Evolutionary conservation across 371 early-diverging fungal genomes (phyloP), one percentile per base, ranked within the genome.

Genomic region (Zychaea mexicana): DNA sequence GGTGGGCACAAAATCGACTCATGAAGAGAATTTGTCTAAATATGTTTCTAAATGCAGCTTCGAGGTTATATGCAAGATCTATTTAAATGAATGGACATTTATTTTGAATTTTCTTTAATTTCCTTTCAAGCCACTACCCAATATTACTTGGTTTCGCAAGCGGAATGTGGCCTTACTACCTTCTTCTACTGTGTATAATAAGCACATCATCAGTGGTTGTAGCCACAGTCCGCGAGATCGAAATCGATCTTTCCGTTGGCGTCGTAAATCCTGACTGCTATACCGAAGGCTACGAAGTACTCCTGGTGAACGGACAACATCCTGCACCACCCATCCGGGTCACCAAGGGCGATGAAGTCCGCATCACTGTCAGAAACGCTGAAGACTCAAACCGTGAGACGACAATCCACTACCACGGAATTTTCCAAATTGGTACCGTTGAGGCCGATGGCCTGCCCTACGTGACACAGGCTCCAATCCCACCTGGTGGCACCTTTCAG

Each of bases 361-460:
- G 61, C 22, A 19, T 85, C 31, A 64, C 60, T 15, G 71, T 84
- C 4, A 60, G 52, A 2, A 85, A 85, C 22, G 63, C 61, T 19
- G 27, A 70, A 3, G 58, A 31, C 39, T 21, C 57, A 21, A 30
- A 33, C 61, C 55, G 46, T 8, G 13, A 55, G 1, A 59, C 67
- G 0, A 57, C 62, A 12, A 58, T 82, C 21, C 83, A 82, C 57
- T 83, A 66, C 26, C 80, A 83, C 36, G 83, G 83, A 32, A 78
- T 79, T 13, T 65, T 73, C 13, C 78, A 79, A 32, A 64, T 74
- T 2, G 77, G 77, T 3, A 71, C 78, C 8, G 38, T 42, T 0
- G 76, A 71, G 53, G 63, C 78, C 0, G 83, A 83, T 32, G 83
- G 83, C 24, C 73, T 79, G 27, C 80, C 83, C 24, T 69, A 71